These are phyloP conservation scores for Jackrogersella multiformis DNA, from an alignment of 495 filamentous ascomycete species.

Conservation along the genomic window DNA sequence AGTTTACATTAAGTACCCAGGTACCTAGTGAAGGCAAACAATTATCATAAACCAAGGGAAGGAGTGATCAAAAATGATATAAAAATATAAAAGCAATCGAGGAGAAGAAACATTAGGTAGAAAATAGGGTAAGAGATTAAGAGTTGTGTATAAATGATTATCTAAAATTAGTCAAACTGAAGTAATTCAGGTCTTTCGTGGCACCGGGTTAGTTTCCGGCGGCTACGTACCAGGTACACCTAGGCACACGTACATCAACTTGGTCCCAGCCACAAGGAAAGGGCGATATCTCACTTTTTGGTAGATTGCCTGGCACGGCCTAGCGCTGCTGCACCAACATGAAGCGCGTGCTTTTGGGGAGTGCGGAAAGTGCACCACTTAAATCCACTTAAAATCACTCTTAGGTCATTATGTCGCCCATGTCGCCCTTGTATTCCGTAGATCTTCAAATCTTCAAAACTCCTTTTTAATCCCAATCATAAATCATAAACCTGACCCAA, in stretches of 20 bases:
- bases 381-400: slow-evolving; percentile 29
- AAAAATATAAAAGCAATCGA: too few relatives aligned
- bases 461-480: slow-evolving; percentile 30
- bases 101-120: too few relatives aligned
- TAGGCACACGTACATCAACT: background rate
- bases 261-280: slow-evolving; percentile 28
- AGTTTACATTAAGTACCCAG: too few relatives aligned
- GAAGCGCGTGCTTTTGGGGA: slow-evolving; percentile 11
- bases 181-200: background rate
- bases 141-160: too few relatives aligned
- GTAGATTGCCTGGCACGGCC: slow-evolving; percentile 19
- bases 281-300: slow-evolving; percentile 10
- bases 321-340: slow-evolving; percentile 15
- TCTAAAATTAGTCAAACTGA: background rate
- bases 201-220: too few relatives aligned
- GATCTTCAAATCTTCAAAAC: slow-evolving; percentile 28
- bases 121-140: too few relatives aligned
- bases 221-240: slow-evolving; percentile 9
- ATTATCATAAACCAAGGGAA: too few relatives aligned
- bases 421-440: slow-evolving; percentile 21
- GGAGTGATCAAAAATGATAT: too few relatives aligned
- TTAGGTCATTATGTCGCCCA: slow-evolving; percentile 15
- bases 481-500: slow-evolving; percentile 22
- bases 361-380: slow-evolving; percentile 22
- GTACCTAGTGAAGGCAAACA: too few relatives aligned